Evolutionary conservation across 306 rosid genomes (phyloP).

Genomic region (Clitoria ternatea): DNA sequence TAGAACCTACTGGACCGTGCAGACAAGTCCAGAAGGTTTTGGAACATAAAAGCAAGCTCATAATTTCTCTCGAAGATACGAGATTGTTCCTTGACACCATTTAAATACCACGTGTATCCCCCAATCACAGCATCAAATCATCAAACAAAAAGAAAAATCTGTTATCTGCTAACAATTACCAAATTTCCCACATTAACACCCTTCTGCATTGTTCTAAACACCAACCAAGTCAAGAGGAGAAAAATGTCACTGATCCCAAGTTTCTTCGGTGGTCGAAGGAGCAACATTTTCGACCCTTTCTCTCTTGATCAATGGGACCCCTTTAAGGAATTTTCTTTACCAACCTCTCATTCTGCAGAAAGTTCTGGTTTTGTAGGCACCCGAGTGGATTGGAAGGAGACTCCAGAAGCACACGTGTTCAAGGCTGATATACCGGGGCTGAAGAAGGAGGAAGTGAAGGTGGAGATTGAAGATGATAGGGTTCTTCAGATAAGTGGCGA

Average conservation of each 20-base stretch:
- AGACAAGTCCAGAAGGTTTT: background rate
- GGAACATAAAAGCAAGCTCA: background rate
- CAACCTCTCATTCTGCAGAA: background rate
- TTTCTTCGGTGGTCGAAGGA: background rate
- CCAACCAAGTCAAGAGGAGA: background rate
- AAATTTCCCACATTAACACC: background rate
- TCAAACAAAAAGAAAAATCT: too few species aligned
- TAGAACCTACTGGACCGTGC: background rate
- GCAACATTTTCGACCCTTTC: background rate
- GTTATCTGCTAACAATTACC: background rate
- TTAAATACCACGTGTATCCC: background rate
- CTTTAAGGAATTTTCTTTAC: background rate
- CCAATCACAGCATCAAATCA: background rate
- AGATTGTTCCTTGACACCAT: background rate
- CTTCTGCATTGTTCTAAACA: background rate
- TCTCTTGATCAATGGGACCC: background rate
- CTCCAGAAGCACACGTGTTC: background rate
- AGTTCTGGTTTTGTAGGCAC: background rate
- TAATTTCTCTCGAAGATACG: background rate
- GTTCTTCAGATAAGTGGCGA: background rate
- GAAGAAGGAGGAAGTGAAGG: background rate
- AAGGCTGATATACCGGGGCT: background rate
- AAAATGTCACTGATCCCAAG: conserved; percentile 1
- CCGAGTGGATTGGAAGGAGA: background rate
- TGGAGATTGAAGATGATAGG: background rate